Conservation (phyloP, 306 rosid genomes). For the Abrus pulchellus region DNA sequence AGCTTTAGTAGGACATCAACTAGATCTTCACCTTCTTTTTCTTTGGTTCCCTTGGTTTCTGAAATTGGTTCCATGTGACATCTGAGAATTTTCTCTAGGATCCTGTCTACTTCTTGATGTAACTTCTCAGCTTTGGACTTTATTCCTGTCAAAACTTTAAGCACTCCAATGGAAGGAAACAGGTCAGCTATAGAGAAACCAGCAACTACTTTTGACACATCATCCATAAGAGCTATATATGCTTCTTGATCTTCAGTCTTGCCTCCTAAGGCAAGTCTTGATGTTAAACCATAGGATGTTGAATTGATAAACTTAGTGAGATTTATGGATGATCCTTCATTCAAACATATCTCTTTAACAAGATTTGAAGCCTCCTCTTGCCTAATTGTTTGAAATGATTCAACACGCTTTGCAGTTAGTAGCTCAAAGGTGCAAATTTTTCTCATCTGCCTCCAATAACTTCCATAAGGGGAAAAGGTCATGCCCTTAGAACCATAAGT, state of each 20-base stretch:
- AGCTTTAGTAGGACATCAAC: conserved; percentile 53
- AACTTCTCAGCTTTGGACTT: conserved; percentile 44
- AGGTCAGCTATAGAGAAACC: conserved; percentile 47
- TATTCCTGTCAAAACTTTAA: conserved; percentile 42
- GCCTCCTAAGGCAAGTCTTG: conserved; percentile 44
- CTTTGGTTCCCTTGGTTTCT: not conserved
- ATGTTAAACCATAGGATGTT: conserved; percentile 39
- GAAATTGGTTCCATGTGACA: conserved; percentile 30
- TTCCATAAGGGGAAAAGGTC: conserved; percentile 47
- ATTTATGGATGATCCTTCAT: conserved; percentile 48
- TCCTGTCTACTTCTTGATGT: conserved; percentile 44
- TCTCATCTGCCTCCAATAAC: conserved; percentile 53
- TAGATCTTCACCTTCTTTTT: conserved; percentile 43
- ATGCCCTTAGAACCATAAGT: conserved; percentile 46
- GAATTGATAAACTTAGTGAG: conserved; percentile 25
- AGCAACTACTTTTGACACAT: not conserved
- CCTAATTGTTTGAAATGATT: conserved; percentile 41
- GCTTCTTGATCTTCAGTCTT: conserved; percentile 49
- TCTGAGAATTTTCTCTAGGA: conserved; percentile 48
- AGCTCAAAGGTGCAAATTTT: conserved; percentile 50
- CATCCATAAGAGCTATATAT: conserved; percentile 30
- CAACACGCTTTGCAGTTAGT: conserved; percentile 44
- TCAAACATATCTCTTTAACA: conserved; percentile 28
- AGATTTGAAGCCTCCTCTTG: conserved; percentile 42
- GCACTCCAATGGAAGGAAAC: conserved; percentile 47